Percentiles rank a stretch among this genome's conserved stretches.
phyloP scores from a whole-genome alignment of 2,329 filamentous ascomycete species.

The Phialemonium atrogriseum region DNA sequence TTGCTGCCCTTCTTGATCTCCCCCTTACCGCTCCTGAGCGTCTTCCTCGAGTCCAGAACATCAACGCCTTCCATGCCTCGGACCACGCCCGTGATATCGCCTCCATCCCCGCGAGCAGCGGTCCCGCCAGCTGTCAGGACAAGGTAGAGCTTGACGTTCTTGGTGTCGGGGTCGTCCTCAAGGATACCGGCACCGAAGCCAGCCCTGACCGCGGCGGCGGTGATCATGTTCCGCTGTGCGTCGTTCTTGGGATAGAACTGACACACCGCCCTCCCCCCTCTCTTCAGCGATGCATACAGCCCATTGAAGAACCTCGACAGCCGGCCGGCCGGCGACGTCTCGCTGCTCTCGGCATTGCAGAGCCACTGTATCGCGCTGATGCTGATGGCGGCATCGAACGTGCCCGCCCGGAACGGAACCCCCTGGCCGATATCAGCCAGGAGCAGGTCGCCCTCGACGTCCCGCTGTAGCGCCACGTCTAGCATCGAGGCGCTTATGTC shows the following conservation, averaged over 20 bases:
- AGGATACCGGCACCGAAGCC: constrained; percentile 92
- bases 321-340: constrained; percentile 71
- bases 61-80: constrained; percentile 83
- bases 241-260: constrained; percentile 99
- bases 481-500: constrained; percentile 95
- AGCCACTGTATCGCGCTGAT: constrained; percentile 98
- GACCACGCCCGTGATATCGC: constrained; percentile 87
- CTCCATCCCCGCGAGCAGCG: constrained; percentile 39
- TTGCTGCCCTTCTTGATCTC: constrained; percentile 73
- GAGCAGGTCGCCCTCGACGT: constrained; percentile 89
- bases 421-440: constrained; percentile 94
- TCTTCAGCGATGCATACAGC: constrained; percentile 72
- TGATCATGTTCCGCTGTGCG: constrained; percentile 85
- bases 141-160: constrained; percentile 93
- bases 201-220: constrained; percentile 78
- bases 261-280: constrained; percentile 85
- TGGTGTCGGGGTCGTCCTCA: constrained; percentile 92
- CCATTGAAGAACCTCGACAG: constrained; percentile 86
- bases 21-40: constrained; percentile 37
- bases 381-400: constrained; percentile 90
- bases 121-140: constrained; percentile 78
- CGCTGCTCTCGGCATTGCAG: constrained; percentile 86
- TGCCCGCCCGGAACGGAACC: constrained; percentile 83
- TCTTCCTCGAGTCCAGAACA: constrained; percentile 60
- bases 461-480: constrained; percentile 84